A percentile compares a stretch with the other conserved stretches of the same genome.
These are phyloP conservation scores for Heliocybe sulcata DNA, from an alignment of 1,284 basidiomycete genomes.

Conservation along the genomic window DNA sequence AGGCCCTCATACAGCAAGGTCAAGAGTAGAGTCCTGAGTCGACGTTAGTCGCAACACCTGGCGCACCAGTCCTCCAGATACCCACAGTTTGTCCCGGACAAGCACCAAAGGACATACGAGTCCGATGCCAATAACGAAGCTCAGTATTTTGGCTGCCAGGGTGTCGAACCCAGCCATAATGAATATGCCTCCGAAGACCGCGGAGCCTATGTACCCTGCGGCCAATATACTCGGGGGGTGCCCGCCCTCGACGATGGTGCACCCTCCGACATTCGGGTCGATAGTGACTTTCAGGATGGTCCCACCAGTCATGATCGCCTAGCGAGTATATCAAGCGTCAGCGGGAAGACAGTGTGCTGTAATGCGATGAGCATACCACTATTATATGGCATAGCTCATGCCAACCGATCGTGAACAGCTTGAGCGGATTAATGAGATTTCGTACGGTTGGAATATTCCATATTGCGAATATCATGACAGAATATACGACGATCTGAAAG, in stretches of 20 bases:
- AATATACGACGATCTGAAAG: conserved; percentile 67
- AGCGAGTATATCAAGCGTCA: not conserved
- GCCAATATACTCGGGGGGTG: conserved; percentile 60
- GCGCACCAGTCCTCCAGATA: conserved; percentile 2
- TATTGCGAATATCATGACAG: conserved; percentile 73
- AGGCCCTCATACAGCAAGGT: conserved; percentile 69
- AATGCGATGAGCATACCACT: conserved; percentile 38
- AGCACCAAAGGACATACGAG: conserved; percentile 66
- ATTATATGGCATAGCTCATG: conserved; percentile 80
- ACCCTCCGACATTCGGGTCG: conserved; percentile 75
- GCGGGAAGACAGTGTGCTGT: not conserved
- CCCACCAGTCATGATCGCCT: conserved; percentile 76
- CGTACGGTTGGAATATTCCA: conserved; percentile 77
- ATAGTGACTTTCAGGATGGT: conserved; percentile 71
- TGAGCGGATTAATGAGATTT: conserved; percentile 70
- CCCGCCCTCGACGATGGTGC: conserved; percentile 70
- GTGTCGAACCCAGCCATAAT: conserved; percentile 75
- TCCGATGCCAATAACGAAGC: conserved; percentile 73
- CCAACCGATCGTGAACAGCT: conserved; percentile 78
- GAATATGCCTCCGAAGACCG: conserved; percentile 71
- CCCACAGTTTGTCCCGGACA: conserved; percentile 76
- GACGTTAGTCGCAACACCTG: not conserved
- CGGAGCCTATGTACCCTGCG: conserved; percentile 74
- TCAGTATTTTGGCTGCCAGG: conserved; percentile 73
- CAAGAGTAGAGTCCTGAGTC: conserved; percentile 64